A percentile compares a stretch with the other conserved stretches of the same genome.
Evolutionary conservation across 2,329 filamentous ascomycete genomes (phyloP).

Genomic region (Cordyceps farinosa): DNA sequence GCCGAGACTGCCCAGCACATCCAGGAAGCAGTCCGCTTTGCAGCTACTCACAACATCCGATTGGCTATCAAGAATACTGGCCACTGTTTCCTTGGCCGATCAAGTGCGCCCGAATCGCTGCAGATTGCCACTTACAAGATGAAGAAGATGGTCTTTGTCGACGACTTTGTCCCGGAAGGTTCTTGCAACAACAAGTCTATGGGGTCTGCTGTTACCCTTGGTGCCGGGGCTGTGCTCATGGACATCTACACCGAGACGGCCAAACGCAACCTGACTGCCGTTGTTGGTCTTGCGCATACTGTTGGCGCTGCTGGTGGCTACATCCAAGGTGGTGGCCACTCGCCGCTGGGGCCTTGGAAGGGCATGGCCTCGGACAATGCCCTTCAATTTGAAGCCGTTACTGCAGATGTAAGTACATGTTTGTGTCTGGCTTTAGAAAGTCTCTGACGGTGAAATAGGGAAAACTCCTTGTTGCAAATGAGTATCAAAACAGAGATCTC

Average conservation of each 20-base stretch:
- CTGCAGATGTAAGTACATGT: slow-evolving; percentile 29
- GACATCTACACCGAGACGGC: slow-evolving; percentile 26
- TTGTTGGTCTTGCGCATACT: slow-evolving; percentile 29
- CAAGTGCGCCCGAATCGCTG: slow-evolving; percentile 31
- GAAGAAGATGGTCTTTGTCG: slow-evolving; percentile 27
- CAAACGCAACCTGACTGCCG: slow-evolving; percentile 24
- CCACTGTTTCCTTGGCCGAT: slow-evolving; percentile 34
- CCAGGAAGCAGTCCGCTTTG: slow-evolving; percentile 37
- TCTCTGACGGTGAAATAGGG: slow-evolving; percentile 21
- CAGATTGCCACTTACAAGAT: slow-evolving; percentile 34
- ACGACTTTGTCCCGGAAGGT: slow-evolving; percentile 24
- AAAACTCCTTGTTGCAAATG: slow-evolving; percentile 30
- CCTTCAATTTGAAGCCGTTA: slow-evolving; percentile 33
- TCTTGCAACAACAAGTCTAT: slow-evolving; percentile 2
- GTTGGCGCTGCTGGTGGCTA: slow-evolving; percentile 30
- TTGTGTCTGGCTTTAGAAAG: background rate
- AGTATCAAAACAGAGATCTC: slow-evolving; percentile 36
- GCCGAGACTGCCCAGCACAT: slow-evolving; percentile 31
- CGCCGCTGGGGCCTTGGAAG: slow-evolving; percentile 29
- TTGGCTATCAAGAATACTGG: slow-evolving; percentile 35
- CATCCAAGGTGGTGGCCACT: slow-evolving; percentile 33
- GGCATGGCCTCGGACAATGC: slow-evolving; percentile 36
- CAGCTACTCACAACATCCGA: slow-evolving; percentile 30
- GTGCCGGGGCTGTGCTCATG: slow-evolving; percentile 27
- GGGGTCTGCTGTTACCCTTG: slow-evolving; percentile 28